Evolutionary conservation across 2,329 filamentous ascomycete genomes (phyloP), one percentile per base, ranked within the genome.

Genomic region (Pseudonectria buxi): DNA sequence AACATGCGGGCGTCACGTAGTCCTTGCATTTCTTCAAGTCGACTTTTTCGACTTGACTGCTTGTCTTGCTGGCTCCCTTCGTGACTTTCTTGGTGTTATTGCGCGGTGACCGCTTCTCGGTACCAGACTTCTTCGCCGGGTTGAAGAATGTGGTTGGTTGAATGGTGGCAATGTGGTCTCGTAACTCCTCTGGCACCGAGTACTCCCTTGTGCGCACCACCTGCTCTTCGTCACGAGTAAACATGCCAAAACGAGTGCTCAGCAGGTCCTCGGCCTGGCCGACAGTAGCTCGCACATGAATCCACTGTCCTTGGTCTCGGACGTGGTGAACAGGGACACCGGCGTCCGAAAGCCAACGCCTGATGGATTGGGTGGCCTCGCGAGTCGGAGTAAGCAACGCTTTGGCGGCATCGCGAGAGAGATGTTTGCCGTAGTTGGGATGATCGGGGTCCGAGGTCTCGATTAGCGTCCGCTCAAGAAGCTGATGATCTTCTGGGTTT

Each of bases 371-470:
- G 2, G 63, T 51, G 0, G 69, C 60, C 3, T 58, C 51, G 7
- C 51, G 46, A 11, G 53, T 59, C 1, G 72, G 72, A 5, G 58
- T 59, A 15, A 76, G 60, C 43, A 76, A 63, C 9, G 61, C 58
- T 35, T 68, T 65, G 36, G 74, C 66, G 41, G 72, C 65, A 9
- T 69, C 59, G 7, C 67, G 63, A 12, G 61, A 56, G 44, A 74
- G 63, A 43, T 74, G 64, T 28, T 64, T 59, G 13, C 73, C 71
- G 39, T 75, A 75, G 13, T 58, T 62, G 1, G 50, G 37, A 37
- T 68, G 60, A 4, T 54, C 57, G 0, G 72, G 72, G 1, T 70
- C 67, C 2, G 71, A 72, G 43, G 75, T 64, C 14, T 69, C 59
- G 28, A 65, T 43, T 10, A 76, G 55, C 2, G 64, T 61, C 31